phyloP scores from a whole-genome alignment of 1,284 basidiomycete genomes.

The Trametes polyzona region DNA sequence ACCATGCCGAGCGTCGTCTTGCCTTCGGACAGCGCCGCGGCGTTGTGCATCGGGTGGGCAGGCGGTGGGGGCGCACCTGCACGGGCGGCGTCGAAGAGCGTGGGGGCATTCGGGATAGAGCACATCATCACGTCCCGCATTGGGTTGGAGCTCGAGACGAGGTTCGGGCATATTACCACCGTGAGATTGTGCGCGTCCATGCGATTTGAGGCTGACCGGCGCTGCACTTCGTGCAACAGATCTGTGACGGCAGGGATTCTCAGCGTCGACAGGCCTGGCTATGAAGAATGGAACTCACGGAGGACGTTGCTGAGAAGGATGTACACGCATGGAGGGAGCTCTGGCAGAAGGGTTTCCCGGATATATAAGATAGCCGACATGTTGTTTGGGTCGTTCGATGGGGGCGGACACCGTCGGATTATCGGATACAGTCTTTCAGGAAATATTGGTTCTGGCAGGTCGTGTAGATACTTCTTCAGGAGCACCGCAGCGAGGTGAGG shows the following conservation, averaged over 20 bases:
- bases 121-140: slow-evolving; percentile 76
- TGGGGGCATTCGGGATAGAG: slow-evolving; percentile 52
- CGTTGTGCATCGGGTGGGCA: slow-evolving; percentile 16
- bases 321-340: slow-evolving; percentile 70
- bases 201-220: slow-evolving; percentile 63
- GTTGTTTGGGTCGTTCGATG: slow-evolving; percentile 57
- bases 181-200: slow-evolving; percentile 87
- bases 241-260: slow-evolving; percentile 48
- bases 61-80: slow-evolving; percentile 26
- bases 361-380: slow-evolving; percentile 64
- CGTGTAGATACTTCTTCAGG: slow-evolving; percentile 82
- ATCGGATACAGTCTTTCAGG: slow-evolving; percentile 66
- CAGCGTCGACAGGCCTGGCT: neutral
- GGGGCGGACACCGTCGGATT: slow-evolving; percentile 69
- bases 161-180: slow-evolving; percentile 78
- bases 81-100: slow-evolving; percentile 34
- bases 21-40: slow-evolving; percentile 41
- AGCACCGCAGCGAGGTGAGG: slow-evolving; percentile 83
- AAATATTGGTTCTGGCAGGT: slow-evolving; percentile 78
- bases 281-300: slow-evolving; percentile 51
- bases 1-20: slow-evolving; percentile 71
- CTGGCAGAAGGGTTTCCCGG: slow-evolving; percentile 65
- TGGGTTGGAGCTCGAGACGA: slow-evolving; percentile 70
- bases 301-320: slow-evolving; percentile 74
- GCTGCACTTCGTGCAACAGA: slow-evolving; percentile 76